Evolutionary conservation across 1,284 basidiomycete species (phyloP), one percentile per base, ranked within the genome.

Genomic region (Pulchroboletus neoregius): DNA sequence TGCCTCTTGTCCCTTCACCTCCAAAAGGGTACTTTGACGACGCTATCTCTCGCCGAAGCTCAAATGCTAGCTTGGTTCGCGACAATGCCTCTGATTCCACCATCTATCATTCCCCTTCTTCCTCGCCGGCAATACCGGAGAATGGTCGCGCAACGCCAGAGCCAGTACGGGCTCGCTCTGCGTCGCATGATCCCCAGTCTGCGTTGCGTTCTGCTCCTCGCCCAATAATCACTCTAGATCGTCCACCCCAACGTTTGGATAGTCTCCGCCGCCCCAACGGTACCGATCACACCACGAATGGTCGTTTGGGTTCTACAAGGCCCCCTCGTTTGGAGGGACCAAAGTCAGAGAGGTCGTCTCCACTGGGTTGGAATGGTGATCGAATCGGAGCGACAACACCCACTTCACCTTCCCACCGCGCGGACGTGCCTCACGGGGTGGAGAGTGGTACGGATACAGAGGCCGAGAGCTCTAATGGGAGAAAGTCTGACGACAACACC

Each of bases 391-490:
- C n/a, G 61, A 71, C 42, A 13, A 58, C 61, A n/a, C 76, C 83
- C 8, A 69, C 70, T 9, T 85, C 84, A 3, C 80, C 81, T 23
- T 71, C 76, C 2, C 76, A 80, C 58, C 71, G 67, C 27, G 78
- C 75, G 0, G 84, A 88, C 58, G 84, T 88, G 8, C 85, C 85
- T 45, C 79, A 75, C 46, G 71, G 78, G 10, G 70, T 87, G 15
- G 85, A 87, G 65, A 86, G 83, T 57, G 83, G 80, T n/a, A 84
- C 80, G 4, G 84, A 87, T 51, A 82, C 78, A 0, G 82, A 84
- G 39, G 66, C 70, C 0, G 83, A 85, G 49, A 70, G 63, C 35
- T 76, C 79, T 6, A 63, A 49, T 16, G 70, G 66, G 28, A 63
- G 51, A 15, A 50, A 36, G 15, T 68, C 65, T 10, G 67, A 70